Base-by-base conservation (phyloP, 2,329 filamentous ascomycete species). In the Venturia pyrina region DNA sequence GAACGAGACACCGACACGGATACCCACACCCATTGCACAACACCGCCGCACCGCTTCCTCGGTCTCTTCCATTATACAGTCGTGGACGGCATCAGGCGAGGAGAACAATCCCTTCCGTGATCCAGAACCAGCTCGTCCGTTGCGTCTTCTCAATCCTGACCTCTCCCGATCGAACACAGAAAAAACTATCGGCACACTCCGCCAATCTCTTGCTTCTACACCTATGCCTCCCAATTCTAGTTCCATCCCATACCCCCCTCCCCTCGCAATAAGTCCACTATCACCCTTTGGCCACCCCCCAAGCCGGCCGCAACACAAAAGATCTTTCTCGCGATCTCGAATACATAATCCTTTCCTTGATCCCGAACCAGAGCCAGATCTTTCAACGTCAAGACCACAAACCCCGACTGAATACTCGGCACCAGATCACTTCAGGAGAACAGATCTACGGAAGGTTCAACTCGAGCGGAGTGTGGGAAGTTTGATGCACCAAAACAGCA, bases 101-200 rank as follows among this genome's bases (percentile, higher is more conserved):
- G 43, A 57, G 5, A 60, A 65, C 40, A 66, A 66, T 40, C 64
- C 64, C 41, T 66, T 66, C 21, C 64, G 64, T 19, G 64, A 66
- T 62, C 64, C 64, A 41, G 64, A 61, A 11, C 24, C 37, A 21
- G 40, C 28, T 34, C 40, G 53, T 34, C 64, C 64, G 28, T 24
- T 66, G 11, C 32, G 46, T 28, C n/a, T 66, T 5, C 41, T 44
- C 5, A 66, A 66, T 28, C 34, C 64, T 8, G 63, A 65, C n/a
- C 57, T 66, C 15, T 62, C 56, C 8, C 57, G 64, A 17, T 50
- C 56, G 40, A 62, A 62, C 40, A 66, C 64, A n/a, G 28, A n/a
- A 40, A 60, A 57, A 3, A 57, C 62, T n/a, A 32, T 53, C 13
- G 46, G 21, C 11, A 64, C 34, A 50, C 24, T 53, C n/a, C 60